Base-by-base conservation (phyloP, 371 early-diverging fungal genomes). In the Mucor ambiguus region DNA sequence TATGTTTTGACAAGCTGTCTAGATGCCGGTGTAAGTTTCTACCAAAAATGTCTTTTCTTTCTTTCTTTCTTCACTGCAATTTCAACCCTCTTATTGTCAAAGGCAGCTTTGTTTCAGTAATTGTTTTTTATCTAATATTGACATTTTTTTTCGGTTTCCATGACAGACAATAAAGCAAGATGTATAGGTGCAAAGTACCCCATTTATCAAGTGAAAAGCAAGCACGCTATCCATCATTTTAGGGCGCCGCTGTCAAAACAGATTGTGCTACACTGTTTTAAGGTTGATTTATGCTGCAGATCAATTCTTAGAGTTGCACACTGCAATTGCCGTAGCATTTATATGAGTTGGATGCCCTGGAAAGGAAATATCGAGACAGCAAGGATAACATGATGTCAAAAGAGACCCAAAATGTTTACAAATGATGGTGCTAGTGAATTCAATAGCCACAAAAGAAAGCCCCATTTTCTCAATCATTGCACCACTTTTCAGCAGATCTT, bases 391-490 rank as follows among this genome's bases (percentile, higher is more conserved):
- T 46, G 46, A 46, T 46, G 46, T 46, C 18, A 18, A 46, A 20
- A 46, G 22, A 22, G 24, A 22, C 20, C 46, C 46, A 46, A 46
- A 46, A 46, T 22, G 46, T 46, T 20, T 46, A 9, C 24, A 46
- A 46, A 46, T 22, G 18, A 16, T 46, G 22, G 9, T 9, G n/a
- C 44, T 18, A 20, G 1, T 44, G n/a, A 41, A 18, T 41, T 41
- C 41, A 18, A 41, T 41, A 41, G 41, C 6, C 41, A 18, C 41
- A 18, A 41, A 41, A 18, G 41, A 41, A 41, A 41, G 41, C 52
- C 52, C 52, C 52, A 52, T 52, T 52, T 52, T 28, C 52, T 52
- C 52, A 52, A 52, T 52, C 52, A 52, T 52, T 52, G 52, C 52
- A 52, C 52, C 52, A 52, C 52, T 52, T 52, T 52, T 26, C 52